Base-by-base conservation (phyloP, 352 stramenopile genomes). In the Globisporangium parvum region DNA sequence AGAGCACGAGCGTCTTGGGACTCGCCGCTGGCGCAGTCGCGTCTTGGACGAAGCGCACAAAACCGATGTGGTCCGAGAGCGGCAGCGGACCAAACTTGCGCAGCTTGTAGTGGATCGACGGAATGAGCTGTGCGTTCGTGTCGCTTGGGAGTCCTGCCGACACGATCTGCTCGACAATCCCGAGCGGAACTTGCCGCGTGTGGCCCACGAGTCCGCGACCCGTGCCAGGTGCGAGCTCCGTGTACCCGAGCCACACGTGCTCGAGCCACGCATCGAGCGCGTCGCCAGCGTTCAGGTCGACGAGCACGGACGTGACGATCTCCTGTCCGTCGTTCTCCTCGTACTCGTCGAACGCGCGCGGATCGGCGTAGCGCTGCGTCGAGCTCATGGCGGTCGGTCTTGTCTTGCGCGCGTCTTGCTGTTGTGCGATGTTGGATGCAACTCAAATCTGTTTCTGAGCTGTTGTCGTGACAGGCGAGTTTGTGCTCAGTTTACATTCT, bases 261-360 rank as follows among this genome's bases (percentile, higher is more conserved):
- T 75, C 45, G 28, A 89, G 54, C 78, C 80, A 91, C 24, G 68
- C 72, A 53, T 91, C 77, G 20, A 91, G 87, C 14, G 77, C 77
- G 17, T 85, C 61, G n/a, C 51, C 75, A 0, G 67, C 63, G 18
- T 69, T 63, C 0, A 64, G 67, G 3, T 73, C 46, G 15, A 89
- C 70, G 40, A 86, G 74, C 53, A 75, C 62, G 10, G 75, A 85
- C 33, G 84, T 65, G 15, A 86, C 65, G 35, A 81, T 42, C 67
- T 91, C 81, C 56, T 87, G 78, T 0, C 78, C 81, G 31, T 75
- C 72, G 50, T 77, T 31, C 6, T 64, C 60, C 37, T 65, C 49
- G 59, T 85, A 90, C 24, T 67, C 59, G 47, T 77, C 72, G 42
- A 70, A 66, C 44, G 70, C 70, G 3, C 54, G 37, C 10, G 47